phyloP scores from a whole-genome alignment of 805 yeast species.

The Spencermartinsiella europaea region DNA sequence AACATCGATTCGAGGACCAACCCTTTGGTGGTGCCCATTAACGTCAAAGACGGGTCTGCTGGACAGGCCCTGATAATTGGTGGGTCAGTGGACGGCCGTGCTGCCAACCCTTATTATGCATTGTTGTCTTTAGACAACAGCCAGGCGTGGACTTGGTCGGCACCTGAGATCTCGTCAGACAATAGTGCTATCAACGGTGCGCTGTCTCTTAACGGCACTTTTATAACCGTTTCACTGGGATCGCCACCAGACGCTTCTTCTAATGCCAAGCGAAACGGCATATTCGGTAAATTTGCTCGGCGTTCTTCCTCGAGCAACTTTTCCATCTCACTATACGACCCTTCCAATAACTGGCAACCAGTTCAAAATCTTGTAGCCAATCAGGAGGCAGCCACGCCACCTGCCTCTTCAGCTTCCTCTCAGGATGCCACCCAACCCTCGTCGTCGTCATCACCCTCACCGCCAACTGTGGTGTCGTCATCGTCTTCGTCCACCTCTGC shows the following conservation, averaged over 20 bases:
- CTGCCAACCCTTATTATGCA: conserved; percentile 42
- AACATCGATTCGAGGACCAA: conserved; percentile 48
- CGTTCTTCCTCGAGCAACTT: neutral
- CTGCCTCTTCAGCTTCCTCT: conserved; percentile 10
- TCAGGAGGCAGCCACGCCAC: conserved; percentile 6
- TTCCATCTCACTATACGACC: conserved; percentile 7
- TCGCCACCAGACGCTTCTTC: neutral
- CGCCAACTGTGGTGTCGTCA: conserved; percentile 22
- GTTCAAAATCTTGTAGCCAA: neutral
- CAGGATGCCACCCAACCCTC: conserved; percentile 6
- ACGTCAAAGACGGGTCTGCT: conserved; percentile 10
- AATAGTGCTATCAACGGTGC: conserved; percentile 16
- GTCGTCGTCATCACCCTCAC: conserved; percentile 11
- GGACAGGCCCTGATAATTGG: conserved; percentile 51
- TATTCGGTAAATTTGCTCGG: neutral
- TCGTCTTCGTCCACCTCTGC: conserved; percentile 8
- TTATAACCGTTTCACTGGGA: conserved; percentile 27
- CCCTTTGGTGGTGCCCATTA: conserved; percentile 51
- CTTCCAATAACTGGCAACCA: conserved; percentile 3
- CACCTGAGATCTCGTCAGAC: conserved; percentile 8
- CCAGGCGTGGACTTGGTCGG: conserved; percentile 40
- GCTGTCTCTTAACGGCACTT: conserved; percentile 10
- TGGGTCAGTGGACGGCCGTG: conserved; percentile 43
- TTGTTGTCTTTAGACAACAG: conserved; percentile 34
- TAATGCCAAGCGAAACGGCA: neutral